Evolutionary conservation across 2,329 filamentous ascomycete species (phyloP), one percentile per base, ranked within the genome.

Genomic region (Trichoderma arundinaceum): DNA sequence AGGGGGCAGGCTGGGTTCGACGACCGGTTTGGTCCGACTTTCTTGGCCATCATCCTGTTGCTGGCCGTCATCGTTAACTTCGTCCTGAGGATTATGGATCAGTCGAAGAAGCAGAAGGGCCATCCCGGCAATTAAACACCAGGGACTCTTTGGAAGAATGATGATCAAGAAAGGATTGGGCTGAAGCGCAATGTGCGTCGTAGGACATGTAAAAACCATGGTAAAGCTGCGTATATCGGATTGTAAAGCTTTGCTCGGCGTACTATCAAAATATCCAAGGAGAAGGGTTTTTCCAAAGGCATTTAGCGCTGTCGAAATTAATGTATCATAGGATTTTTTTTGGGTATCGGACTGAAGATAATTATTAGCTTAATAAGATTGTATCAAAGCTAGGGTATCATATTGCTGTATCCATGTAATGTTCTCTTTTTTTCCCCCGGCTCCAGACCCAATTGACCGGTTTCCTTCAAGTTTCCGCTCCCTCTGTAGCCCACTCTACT

Each of bases 41-140:
- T 98, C 59, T 79, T 99, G 78, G 92, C 94, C 56, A 85, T 97
- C 72, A 91, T 94, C 62, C 81, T 99, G 70, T 81, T 97, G 73
- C 84, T 92, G 54, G 95, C 94, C 13, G 92, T 99, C n/a, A 83
- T 97, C 62, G 92, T 97, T 74, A 99, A 99, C 82, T 98, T 99
- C 77, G 89, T 96, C 43, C 81, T 99, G 75, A 86, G 93, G 70
- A 88, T 93, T 65, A 77, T 72, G 68, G 78, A 79, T 46, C 74
- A 76, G 66, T 76, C 77, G 49, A 78, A 79, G 73, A 79, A 79
- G 74, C 73, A 79, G 67, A 72, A 74, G 53, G 67, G 71, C 46
- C 70, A 69, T 54, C 70, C 63, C 62, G 32, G 7, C 38, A 53
- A 9, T n/a, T 62, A 49, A 61, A n/a, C 13, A 10, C 32, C 7